Evolutionary conservation across 2,329 filamentous ascomycete genomes (phyloP), one percentile per base, ranked within the genome.

Genomic region (Calonectria crousiana): DNA sequence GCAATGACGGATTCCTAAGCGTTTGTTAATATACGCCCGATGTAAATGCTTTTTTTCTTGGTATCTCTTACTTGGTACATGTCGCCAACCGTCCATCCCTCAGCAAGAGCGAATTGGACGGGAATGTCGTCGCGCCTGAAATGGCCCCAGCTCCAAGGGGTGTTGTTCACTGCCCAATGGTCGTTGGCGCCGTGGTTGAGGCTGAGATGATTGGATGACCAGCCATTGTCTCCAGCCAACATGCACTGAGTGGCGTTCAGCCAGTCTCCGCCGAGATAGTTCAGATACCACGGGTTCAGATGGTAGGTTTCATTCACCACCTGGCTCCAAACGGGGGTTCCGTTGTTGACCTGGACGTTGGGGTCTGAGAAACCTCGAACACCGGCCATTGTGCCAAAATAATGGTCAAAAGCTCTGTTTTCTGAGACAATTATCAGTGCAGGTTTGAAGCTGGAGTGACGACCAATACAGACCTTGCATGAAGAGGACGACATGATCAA

Each of bases 401-500:
- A 90, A 83, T 90, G 83, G 58, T 83, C 83, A 75, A 86, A 87
- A 5, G 85, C 85, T 5, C 81, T 76, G 58, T 83, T 84, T 74
- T 84, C 83, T 83, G 38, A 0, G n/a, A 11, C 20, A 60, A 51
- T 28, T 11, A 23, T 53, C 34, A 23, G 38, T 13, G 20, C 18
- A 8, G 34, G 32, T 30, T 38, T 14, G 10, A 6, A 30, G 44
- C 34, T 10, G 23, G 8, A 30, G 44, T 26, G 6, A 32, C 44
- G 28, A 13, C 47, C 28, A 28, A 62, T 26, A 23, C 67, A 51
- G 60, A 82, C 81, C 88, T 78, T 90, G 89, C 89, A 91, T 91
- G 81, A 90, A 90, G 14, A 90, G 86, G 14, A 90, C 86, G 34
- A 90, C 89, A 88, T 91, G 89, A 30, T 90, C 85, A 72, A 91